Evolutionary conservation across 176 grass and related monocot species (phyloP).

Genomic region (Rhynchospora pubera): DNA sequence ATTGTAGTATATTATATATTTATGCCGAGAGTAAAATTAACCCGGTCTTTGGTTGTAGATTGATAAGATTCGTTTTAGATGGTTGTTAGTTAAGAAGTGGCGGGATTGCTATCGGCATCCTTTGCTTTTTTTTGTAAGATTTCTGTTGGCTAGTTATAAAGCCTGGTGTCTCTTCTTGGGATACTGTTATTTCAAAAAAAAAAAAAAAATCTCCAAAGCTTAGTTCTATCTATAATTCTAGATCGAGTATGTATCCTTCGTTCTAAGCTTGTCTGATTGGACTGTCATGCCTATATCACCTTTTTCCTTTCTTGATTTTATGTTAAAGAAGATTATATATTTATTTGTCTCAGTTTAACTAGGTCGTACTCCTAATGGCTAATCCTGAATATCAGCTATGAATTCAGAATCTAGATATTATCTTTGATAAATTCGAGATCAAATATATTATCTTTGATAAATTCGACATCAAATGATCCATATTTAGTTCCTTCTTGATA

Average conservation of each 20-base stretch:
- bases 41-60: not conserved
- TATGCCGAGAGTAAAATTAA: not conserved
- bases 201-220: too few relatives aligned
- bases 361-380: not conserved
- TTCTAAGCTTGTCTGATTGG: not conserved
- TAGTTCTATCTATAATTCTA: not conserved
- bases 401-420: not conserved
- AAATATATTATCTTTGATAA: not conserved
- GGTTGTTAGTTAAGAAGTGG: too few relatives aligned
- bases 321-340: not conserved
- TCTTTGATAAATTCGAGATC: too few relatives aligned
- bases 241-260: not conserved
- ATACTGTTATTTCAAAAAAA: too few relatives aligned
- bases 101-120: too few relatives aligned
- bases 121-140: too few relatives aligned
- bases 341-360: not conserved
- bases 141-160: too few relatives aligned
- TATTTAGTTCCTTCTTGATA: not conserved
- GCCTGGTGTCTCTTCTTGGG: too few relatives aligned
- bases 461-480: not conserved
- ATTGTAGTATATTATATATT: not conserved
- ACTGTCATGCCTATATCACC: not conserved
- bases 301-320: slow-evolving; percentile 1
- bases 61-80: not conserved
- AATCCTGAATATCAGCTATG: not conserved